These are phyloP conservation scores for Phytophthora macrochlamydospora DNA, from an alignment of 352 stramenopile genomes.

Conservation along the genomic window DNA sequence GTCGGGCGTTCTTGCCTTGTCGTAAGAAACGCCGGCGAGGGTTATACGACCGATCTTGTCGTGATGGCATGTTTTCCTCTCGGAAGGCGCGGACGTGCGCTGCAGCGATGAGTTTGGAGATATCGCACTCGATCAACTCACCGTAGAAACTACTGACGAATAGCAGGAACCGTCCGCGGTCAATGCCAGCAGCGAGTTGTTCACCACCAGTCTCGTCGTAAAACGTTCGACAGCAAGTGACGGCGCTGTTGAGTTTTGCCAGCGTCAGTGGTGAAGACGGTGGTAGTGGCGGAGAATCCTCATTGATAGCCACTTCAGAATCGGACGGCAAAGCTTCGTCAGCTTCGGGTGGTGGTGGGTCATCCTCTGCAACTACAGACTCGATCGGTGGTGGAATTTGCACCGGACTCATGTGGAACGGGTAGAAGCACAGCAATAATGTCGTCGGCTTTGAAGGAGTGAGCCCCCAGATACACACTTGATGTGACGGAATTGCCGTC, in stretches of 20 bases:
- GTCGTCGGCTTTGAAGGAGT: constrained; percentile 50
- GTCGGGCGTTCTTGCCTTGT: constrained; percentile 67
- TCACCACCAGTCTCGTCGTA: constrained; percentile 72
- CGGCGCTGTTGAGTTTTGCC: constrained; percentile 27
- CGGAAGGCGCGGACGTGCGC: constrained; percentile 53
- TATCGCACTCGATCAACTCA: constrained; percentile 55
- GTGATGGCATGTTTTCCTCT: constrained; percentile 60
- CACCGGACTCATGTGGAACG: constrained; percentile 34
- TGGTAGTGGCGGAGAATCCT: background rate
- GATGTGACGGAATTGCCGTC: background rate
- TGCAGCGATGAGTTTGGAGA: constrained; percentile 52
- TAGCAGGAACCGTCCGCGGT: constrained; percentile 50
- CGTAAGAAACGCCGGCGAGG: constrained; percentile 69
- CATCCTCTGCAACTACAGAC: background rate
- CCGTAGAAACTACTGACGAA: constrained; percentile 46
- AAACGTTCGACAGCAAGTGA: constrained; percentile 60
- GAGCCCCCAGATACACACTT: constrained; percentile 65
- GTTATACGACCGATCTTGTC: constrained; percentile 70
- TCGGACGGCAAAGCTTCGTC: background rate
- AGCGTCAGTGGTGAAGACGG: constrained; percentile 22
- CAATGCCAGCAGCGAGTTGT: constrained; percentile 51
- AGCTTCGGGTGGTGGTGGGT: background rate
- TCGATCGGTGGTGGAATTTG: background rate
- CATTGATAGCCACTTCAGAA: background rate
- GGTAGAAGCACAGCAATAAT: constrained; percentile 48